Percentiles rank a stretch among this genome's conserved stretches.
These are phyloP conservation scores for Tieghemiomyces parasiticus DNA, from an alignment of 192 early-diverging fungal species.

Conservation along the genomic window DNA sequence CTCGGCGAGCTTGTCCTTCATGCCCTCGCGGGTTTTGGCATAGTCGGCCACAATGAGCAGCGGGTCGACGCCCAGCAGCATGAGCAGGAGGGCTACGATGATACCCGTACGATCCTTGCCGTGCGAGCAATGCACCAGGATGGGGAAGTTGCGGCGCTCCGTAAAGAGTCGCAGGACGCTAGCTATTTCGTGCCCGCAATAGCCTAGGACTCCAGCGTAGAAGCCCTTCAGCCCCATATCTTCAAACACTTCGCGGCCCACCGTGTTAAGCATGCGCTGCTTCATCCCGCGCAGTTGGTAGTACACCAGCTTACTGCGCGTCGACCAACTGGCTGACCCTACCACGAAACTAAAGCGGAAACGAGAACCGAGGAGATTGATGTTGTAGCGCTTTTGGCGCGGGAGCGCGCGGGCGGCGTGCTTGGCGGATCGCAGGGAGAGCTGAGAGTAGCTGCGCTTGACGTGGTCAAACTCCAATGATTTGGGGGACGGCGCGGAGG, in stretches of 20 bases:
- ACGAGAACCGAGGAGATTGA: conserved; percentile 2
- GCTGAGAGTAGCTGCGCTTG: too few relatives aligned
- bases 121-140: conserved; percentile 47
- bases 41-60: conserved; percentile 40
- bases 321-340: neutral
- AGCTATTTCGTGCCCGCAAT: conserved; percentile 32
- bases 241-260: conserved; percentile 1
- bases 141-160: conserved; percentile 32
- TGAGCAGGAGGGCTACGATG: conserved; percentile 33
- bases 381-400: neutral
- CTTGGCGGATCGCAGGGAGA: too few relatives aligned
- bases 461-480: too few relatives aligned
- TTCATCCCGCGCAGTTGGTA: conserved; percentile 8
- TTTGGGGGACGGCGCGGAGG: too few relatives aligned
- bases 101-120: conserved; percentile 56
- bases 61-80: conserved; percentile 34
- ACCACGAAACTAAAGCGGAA: neutral
- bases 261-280: neutral
- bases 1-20: conserved; percentile 23
- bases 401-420: too few relatives aligned
- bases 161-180: conserved; percentile 33
- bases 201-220: conserved; percentile 30
- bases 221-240: conserved; percentile 24
- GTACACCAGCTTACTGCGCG: neutral
- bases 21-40: conserved; percentile 25